Base-by-base conservation (phyloP, 169 alveolate genomes). In the Babesia bigemina region DNA sequence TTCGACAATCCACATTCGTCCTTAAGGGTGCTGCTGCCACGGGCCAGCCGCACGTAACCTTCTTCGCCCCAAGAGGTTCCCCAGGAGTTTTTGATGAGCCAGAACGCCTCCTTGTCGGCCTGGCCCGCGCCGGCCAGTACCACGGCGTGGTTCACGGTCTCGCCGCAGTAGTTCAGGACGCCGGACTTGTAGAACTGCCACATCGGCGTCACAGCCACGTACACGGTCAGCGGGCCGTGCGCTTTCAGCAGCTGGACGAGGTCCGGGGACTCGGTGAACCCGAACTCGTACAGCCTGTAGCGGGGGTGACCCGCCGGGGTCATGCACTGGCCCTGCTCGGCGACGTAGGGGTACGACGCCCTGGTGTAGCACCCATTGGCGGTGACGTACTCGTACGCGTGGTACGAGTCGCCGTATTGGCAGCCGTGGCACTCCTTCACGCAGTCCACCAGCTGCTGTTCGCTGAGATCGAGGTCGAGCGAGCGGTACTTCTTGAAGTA, bases 401-500 rank as follows among this genome's bases (percentile, higher is more conserved):
- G n/a, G 69, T 86, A 85, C 19, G 91, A 60, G 44, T 65, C 74
- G 63, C 94, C 93, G 58, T 88, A 94, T 33, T 71, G 45, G 81
- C 96, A 93, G 29, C 95, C 95, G 55, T 45, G 63, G 55, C 73
- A 53, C 56, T 79, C 75, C 33, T 48, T 56, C 24, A 92, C 86
- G 72, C 97, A 92, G 66, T 93, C 97, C 28, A 94, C 91, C 24
- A 96, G 70, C 81, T 94, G 90, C 69, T 96, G 95, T 75, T 84
- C 97, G 62, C 98, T 94, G 44, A 94, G 72, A 19, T 71, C 33
- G 19, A 88, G 72, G 24, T 42, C 45, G 29, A 22, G 65, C 49
- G 74, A 58, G 48, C 70, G 70, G 59, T 86, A 17, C 75, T 69
- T 50, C 58, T 71, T 78, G 70, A 88, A 90, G 49, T 74, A 91